Percentiles rank a stretch among this genome's conserved stretches.
These are phyloP conservation scores for Fusarium nisikadoi DNA, from an alignment of 2,329 filamentous ascomycete genomes.

Conservation along the genomic window DNA sequence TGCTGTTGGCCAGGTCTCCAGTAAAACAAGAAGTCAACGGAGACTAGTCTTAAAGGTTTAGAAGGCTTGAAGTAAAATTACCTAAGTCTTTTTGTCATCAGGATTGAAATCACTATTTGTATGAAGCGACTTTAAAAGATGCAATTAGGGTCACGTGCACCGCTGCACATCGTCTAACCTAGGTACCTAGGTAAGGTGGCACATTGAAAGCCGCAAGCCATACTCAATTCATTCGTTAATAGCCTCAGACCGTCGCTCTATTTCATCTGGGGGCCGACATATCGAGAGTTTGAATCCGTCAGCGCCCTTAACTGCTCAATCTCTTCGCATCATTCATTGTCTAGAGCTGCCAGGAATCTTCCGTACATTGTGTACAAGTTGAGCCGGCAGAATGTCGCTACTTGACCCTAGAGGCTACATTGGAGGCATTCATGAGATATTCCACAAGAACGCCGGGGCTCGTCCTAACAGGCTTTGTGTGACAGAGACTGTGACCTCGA, in stretches of 20 bases:
- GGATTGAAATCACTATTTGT: neutral
- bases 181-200: neutral
- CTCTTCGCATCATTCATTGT: neutral
- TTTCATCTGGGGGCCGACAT: neutral
- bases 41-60: neutral
- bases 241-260: neutral
- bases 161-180: neutral
- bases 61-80: neutral
- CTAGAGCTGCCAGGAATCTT: neutral
- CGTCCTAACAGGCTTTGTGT: neutral
- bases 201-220: neutral
- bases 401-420: neutral
- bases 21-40: neutral
- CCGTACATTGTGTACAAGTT: neutral
- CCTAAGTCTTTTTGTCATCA: neutral
- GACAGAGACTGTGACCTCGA: neutral
- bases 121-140: neutral
- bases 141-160: neutral
- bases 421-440: conserved; percentile 5
- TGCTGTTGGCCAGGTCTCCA: neutral
- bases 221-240: neutral
- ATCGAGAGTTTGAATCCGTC: neutral
- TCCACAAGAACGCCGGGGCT: conserved; percentile 3
- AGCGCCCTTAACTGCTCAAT: neutral
- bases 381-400: neutral